Base-by-base conservation (phyloP, 257 asterid species). In the Ajuga chamaepitys region DNA sequence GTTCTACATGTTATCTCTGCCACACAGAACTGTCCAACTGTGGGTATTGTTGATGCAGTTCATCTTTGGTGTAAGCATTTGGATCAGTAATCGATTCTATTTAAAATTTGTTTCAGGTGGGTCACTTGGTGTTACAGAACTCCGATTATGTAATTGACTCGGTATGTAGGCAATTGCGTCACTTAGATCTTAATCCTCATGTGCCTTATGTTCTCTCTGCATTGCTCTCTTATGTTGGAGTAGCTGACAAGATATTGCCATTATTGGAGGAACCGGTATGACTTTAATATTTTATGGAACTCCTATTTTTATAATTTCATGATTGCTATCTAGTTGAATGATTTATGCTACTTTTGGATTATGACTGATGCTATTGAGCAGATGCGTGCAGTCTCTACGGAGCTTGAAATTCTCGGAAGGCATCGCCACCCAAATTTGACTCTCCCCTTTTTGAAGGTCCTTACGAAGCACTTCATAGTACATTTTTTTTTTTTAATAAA, bases 361-460 rank as follows among this genome's bases (percentile, higher is more conserved):
- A 53, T 64, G 47, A 71, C 59, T 74, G 67, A 62, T 73, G 62
- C 25, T 7, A 17, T 64, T 16, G 64, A 53, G 35, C 87, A 93
- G 97, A 88, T 94, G 99, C 88, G 77, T 57, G 84, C 95, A 9
- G 95, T 89, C 73, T 88, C 97, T 67, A 35, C 66, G 80, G 95
- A 94, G 84, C 99, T 94, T 69, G 99, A 94, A 75, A 85, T 94
- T 80, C 92, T 94, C 67, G 95, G 95, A 80, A 83, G 99, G 80
- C 90, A 80, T 78, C 95, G 77, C 66, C 95, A 86, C 80, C 97
- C 97, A 26, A 83, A 82, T 54, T 81, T 94, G 71, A 94, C 99
- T 45, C 78, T 86, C 71, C 83, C 97, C 68, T 94, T 94, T 78
- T 76, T 90, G 82, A 90, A 89, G 97, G 99, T 90, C 40, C 64